These are phyloP conservation scores for Sclerotinia spermophila DNA, from an alignment of 2,329 filamentous ascomycete species.

Conservation along the genomic window DNA sequence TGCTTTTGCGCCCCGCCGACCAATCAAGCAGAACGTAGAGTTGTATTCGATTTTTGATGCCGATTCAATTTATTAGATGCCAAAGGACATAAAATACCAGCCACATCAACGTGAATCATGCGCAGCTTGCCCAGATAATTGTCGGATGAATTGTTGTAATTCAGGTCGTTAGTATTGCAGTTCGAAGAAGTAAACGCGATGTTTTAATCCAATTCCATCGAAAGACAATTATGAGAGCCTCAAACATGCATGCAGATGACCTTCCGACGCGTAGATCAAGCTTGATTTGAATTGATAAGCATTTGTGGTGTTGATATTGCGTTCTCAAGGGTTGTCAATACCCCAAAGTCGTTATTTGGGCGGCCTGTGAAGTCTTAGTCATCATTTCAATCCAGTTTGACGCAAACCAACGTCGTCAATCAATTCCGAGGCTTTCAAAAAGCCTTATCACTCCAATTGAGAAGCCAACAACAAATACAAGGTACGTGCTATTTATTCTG, in stretches of 20 bases:
- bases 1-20: slow-evolving; percentile 2
- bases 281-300: slow-evolving; percentile 30
- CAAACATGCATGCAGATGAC: slow-evolving; percentile 24
- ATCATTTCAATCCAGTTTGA: slow-evolving; percentile 17
- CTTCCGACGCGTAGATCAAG: slow-evolving; percentile 37
- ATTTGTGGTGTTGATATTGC: slow-evolving; percentile 31
- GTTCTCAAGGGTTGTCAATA: slow-evolving; percentile 19
- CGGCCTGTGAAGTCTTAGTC: slow-evolving; percentile 22
- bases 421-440: slow-evolving; percentile 15
- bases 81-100: background rate
- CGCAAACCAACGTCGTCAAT: slow-evolving; percentile 28
- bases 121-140: slow-evolving; percentile 18
- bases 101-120: background rate
- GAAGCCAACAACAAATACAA: slow-evolving; percentile 26
- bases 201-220: slow-evolving; percentile 26
- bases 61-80: background rate
- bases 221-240: slow-evolving; percentile 26
- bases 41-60: background rate
- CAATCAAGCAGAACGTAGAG: background rate
- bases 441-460: slow-evolving; percentile 23
- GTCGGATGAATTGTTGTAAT: slow-evolving; percentile 19
- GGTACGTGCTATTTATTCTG: slow-evolving; percentile 21
- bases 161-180: slow-evolving; percentile 11
- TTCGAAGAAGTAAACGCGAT: slow-evolving; percentile 27
- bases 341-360: slow-evolving; percentile 27